phyloP scores from a whole-genome alignment of 805 yeast genomes.

The Yamadazyma ubonensis region DNA sequence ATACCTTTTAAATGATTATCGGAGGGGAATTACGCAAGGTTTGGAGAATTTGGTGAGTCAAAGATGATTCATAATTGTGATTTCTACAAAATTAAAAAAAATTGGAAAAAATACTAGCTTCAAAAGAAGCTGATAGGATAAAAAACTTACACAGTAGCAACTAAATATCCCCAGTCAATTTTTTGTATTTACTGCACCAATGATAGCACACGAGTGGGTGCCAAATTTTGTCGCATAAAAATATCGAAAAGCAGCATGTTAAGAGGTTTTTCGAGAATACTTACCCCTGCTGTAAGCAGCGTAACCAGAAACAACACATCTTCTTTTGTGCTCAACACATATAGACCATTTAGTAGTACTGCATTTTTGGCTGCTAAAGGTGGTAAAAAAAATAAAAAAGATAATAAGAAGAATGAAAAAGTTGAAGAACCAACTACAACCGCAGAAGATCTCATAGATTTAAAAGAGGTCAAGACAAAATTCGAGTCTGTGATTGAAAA shows the following conservation, averaged over 20 bases:
- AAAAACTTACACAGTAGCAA: no score
- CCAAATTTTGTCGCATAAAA: no score
- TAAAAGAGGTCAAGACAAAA: slow-evolving; percentile 38
- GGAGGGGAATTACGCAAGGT: no score
- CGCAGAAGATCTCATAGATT: slow-evolving; percentile 21
- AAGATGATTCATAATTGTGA: no score
- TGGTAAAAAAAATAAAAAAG: slow-evolving; percentile 5
- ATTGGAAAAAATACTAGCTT: no score
- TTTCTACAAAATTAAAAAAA: no score
- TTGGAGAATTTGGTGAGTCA: not conserved
- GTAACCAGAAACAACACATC: not conserved
- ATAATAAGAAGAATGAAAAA: not conserved
- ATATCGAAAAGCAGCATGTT: no score
- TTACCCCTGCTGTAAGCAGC: not conserved
- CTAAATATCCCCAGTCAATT: no score
- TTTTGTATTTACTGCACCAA: no score
- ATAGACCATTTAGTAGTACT: slow-evolving; percentile 2
- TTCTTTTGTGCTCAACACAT: not conserved
- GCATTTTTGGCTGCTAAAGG: slow-evolving; percentile 5
- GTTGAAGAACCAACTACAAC: slow-evolving; percentile 4
- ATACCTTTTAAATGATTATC: no score
- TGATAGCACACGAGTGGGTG: no score
- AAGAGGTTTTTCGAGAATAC: slow-evolving; percentile 1
- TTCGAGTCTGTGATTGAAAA: slow-evolving; percentile 50
- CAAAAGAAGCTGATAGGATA: no score